Percentiles rank a stretch among this genome's conserved stretches.
Conservation (phyloP, 176 grass and related monocot species). For the Aegilops umbellulata region DNA sequence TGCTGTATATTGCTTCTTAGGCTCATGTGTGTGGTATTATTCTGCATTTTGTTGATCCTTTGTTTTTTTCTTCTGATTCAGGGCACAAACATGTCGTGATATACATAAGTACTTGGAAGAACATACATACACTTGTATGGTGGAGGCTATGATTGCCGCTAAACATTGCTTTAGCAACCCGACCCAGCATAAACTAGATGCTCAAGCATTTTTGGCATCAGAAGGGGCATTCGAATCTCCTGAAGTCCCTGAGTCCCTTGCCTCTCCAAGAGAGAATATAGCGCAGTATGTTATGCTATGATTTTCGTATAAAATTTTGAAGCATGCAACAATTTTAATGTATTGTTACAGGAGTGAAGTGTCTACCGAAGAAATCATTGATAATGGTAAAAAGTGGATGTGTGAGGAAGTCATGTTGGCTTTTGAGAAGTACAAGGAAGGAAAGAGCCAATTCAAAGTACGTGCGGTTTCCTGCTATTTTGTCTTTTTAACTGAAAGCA, state of each 20-base stretch:
- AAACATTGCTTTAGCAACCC: not conserved
- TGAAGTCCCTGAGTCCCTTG: not conserved
- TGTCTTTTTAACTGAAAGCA: not conserved
- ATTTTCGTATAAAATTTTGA: not conserved
- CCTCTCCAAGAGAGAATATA: not conserved
- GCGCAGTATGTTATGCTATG: not conserved
- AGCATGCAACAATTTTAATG: not conserved
- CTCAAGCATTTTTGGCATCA: not conserved
- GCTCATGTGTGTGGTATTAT: not conserved
- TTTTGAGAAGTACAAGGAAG: constrained; percentile 7
- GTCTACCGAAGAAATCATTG: not conserved
- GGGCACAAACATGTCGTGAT: not conserved
- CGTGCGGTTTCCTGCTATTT: not conserved
- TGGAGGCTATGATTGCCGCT: not conserved
- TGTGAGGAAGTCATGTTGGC: not conserved
- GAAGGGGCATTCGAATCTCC: not conserved
- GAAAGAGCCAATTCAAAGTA: not conserved
- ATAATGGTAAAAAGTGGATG: constrained; percentile 20
- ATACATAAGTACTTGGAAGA: too few species aligned
- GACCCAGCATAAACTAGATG: not conserved
- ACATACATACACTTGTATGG: not conserved
- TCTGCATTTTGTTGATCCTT: not conserved
- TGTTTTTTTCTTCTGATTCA: not conserved
- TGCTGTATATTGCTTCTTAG: not conserved
- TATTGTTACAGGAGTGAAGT: not conserved